A percentile compares a stretch with the other conserved stretches of the same genome.
phyloP scores from a whole-genome alignment of 1,284 basidiomycete species.

The Tilletia setariae region DNA sequence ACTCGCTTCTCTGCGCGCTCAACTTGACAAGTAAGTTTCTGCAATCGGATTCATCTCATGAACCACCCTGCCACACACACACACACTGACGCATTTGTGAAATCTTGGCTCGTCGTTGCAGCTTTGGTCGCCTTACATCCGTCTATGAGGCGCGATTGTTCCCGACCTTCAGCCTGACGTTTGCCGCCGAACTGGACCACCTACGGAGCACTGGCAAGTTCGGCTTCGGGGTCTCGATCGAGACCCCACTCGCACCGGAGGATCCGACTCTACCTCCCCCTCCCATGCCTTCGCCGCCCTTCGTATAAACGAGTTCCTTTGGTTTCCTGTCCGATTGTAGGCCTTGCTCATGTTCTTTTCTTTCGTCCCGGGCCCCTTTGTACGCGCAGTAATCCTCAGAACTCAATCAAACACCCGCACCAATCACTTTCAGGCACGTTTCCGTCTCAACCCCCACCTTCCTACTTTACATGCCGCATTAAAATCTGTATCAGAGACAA shows the following conservation, averaged over 20 bases:
- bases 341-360: neutral
- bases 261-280: slow-evolving; percentile 48
- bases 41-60: neutral
- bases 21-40: slow-evolving; percentile 33
- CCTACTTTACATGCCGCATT: too few species aligned
- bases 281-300: slow-evolving; percentile 48
- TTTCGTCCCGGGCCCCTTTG: too few species aligned
- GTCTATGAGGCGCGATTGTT: slow-evolving; percentile 93
- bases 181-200: slow-evolving; percentile 56
- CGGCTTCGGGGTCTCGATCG: slow-evolving; percentile 93
- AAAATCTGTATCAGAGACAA: too few species aligned
- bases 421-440: too few species aligned
- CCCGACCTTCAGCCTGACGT: slow-evolving; percentile 88
- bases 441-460: too few species aligned
- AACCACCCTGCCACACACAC: neutral
- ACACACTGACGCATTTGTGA: too few species aligned
- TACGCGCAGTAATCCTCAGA: too few species aligned
- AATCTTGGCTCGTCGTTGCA: too few species aligned
- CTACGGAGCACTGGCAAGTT: slow-evolving; percentile 81
- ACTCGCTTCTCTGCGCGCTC: slow-evolving; percentile 65
- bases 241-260: slow-evolving; percentile 57
- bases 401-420: too few species aligned
- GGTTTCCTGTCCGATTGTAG: too few species aligned
- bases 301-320: slow-evolving; percentile 28
- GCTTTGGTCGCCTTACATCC: slow-evolving; percentile 75